These are phyloP conservation scores for Colletotrichum sp. DNA, from an alignment of 2,329 filamentous ascomycete genomes.

Conservation along the genomic window DNA sequence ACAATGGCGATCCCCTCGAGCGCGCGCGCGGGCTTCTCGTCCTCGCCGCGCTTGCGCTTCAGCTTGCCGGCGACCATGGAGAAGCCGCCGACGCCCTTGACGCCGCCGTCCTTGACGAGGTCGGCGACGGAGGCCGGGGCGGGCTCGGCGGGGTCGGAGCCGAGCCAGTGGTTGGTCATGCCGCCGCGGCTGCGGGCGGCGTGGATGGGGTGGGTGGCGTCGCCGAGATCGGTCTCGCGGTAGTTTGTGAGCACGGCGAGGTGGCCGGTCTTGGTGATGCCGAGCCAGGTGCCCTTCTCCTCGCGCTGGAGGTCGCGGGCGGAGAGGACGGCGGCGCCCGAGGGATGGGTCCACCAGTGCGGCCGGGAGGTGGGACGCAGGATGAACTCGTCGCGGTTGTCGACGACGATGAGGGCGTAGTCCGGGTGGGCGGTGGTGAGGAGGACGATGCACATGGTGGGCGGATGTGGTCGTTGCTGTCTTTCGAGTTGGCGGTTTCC, in stretches of 20 bases:
- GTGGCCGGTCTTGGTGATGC: slow-evolving; percentile 63
- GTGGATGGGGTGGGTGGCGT: slow-evolving; percentile 56
- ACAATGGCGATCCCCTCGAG: slow-evolving; percentile 63
- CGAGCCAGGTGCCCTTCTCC: slow-evolving; percentile 71
- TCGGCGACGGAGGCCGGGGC: slow-evolving; percentile 56
- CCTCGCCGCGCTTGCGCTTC: slow-evolving; percentile 31
- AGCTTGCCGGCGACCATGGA: slow-evolving; percentile 71
- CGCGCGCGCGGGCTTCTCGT: slow-evolving; percentile 3
- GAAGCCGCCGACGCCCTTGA: slow-evolving; percentile 69
- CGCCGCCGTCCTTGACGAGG: slow-evolving; percentile 56
- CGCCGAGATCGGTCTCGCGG: slow-evolving; percentile 57
- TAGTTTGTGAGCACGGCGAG: slow-evolving; percentile 73
- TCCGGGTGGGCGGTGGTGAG: slow-evolving; percentile 77
- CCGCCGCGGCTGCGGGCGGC: slow-evolving; percentile 64
- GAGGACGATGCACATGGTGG: slow-evolving; percentile 76
- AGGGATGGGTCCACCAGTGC: slow-evolving; percentile 64
- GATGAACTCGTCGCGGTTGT: slow-evolving; percentile 80
- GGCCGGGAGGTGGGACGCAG: slow-evolving; percentile 67
- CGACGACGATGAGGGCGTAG: slow-evolving; percentile 76
- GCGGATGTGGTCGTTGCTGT: not conserved
- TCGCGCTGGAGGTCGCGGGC: slow-evolving; percentile 65
- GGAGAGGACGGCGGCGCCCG: slow-evolving; percentile 56
- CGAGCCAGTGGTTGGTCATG: slow-evolving; percentile 69
- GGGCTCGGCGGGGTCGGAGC: slow-evolving; percentile 50
- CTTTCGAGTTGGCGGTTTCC: not conserved